Percentiles rank a stretch among this genome's conserved stretches.
Evolutionary conservation across 1,284 basidiomycete species (phyloP).

Genomic region (Pseudozyma sp.): DNA sequence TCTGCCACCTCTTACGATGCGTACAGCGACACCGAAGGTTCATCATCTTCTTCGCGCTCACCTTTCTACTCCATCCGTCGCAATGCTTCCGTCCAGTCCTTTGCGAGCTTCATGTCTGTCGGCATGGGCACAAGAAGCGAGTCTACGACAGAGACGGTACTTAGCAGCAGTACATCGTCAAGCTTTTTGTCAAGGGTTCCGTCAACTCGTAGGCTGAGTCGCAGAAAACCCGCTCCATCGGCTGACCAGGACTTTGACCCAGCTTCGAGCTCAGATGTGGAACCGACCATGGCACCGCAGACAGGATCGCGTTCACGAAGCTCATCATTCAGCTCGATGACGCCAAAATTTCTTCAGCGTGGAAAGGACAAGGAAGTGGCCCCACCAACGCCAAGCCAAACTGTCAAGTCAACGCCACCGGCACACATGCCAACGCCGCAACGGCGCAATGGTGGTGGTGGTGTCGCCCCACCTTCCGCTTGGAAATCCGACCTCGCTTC

Average conservation of each 20-base stretch:
- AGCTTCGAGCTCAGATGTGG: neutral
- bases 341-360: constrained; percentile 12
- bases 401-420: neutral
- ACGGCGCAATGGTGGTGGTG: too few species aligned
- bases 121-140: neutral
- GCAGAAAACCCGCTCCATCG: constrained; percentile 8
- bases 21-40: constrained; percentile 1
- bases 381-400: constrained; percentile 2
- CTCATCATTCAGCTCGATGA: constrained; percentile 14
- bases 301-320: constrained; percentile 8
- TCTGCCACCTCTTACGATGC: neutral
- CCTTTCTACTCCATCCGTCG: constrained; percentile 6
- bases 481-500: constrained; percentile 14
- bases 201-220: constrained; percentile 1
- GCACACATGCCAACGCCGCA: too few species aligned
- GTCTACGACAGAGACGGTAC: neutral
- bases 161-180: neutral
- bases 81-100: constrained; percentile 21
- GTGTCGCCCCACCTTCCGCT: constrained; percentile 22
- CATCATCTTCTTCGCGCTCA: neutral
- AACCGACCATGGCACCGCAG: neutral
- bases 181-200: constrained; percentile 17
- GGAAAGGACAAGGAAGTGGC: constrained; percentile 4
- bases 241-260: neutral
- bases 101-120: constrained; percentile 8